These are phyloP conservation scores for Trichosanthes truncata DNA, from an alignment of 306 rosid species.

Conservation along the genomic window DNA sequence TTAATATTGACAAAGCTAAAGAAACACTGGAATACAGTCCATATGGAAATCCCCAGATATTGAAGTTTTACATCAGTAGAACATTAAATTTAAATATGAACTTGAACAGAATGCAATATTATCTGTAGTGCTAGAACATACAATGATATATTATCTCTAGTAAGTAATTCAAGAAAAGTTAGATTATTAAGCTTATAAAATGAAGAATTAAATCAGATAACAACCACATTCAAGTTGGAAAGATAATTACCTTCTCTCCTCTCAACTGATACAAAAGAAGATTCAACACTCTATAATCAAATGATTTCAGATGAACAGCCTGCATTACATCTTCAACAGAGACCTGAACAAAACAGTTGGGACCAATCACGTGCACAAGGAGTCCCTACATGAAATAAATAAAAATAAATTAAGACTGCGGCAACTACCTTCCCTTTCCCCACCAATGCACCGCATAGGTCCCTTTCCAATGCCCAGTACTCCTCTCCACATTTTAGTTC, in stretches of 20 bases:
- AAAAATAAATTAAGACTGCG: not conserved
- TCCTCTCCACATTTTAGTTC: slow-evolving; percentile 66
- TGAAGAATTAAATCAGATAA: not conserved
- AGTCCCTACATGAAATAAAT: not conserved
- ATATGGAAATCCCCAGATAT: not conserved
- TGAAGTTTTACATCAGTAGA: not conserved
- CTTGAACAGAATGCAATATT: not conserved
- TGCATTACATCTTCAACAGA: slow-evolving; percentile 64
- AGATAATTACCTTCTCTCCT: slow-evolving; percentile 53
- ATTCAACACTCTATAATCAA: slow-evolving; percentile 81
- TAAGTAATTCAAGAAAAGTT: not conserved
- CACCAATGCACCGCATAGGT: slow-evolving; percentile 56
- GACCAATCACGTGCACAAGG: not conserved
- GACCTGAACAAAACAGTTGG: slow-evolving; percentile 28
- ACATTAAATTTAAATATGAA: not conserved
- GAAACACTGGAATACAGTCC: not conserved
- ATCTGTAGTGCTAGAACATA: not conserved
- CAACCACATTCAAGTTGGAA: not conserved
- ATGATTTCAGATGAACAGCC: slow-evolving; percentile 76
- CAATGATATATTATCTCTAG: not conserved
- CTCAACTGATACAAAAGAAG: slow-evolving; percentile 79
- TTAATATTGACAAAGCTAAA: not conserved
- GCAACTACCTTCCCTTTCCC: slow-evolving; percentile 42
- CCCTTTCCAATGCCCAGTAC: slow-evolving; percentile 89
- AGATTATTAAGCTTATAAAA: not conserved